Evolutionary conservation across 148 eudicot genomes (phyloP), one percentile per base, ranked within the genome.

Genomic region (Camellia granthamiana): DNA sequence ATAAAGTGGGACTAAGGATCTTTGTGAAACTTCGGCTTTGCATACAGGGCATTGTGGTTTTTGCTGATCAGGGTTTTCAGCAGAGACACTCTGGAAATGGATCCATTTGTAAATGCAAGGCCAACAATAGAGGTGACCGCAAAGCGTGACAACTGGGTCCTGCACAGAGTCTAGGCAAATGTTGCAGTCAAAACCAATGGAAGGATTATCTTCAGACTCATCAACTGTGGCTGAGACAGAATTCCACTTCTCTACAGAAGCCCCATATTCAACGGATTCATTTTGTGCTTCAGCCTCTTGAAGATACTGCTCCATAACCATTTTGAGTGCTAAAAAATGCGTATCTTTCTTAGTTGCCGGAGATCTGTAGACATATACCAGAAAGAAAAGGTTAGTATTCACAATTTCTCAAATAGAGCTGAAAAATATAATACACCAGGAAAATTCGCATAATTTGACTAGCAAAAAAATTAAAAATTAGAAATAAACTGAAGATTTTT

Each of bases 51-150:
- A 95, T 54, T 91, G 86, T 3, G 94, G 90, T 12, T 85, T 64
- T 69, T 85, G 88, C 10, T 81, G 76, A 30, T 86, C 72, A 2
- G 62, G 73, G 14, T 81, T 72, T 77, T 87, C 88, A 1, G 84
- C 46, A 1, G 87, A 74, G 60, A 64, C 30, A 74, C 66, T 83
- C 81, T 84, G 87, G 52, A 83, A 85, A 60, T 83, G 88, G 16
- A 95, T 87, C 98, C 98, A 95, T 75, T 84, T 84, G 87, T 93
- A 95, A 63, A 95, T 93, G 83, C 98, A 95, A 41, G 96, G 98
- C 98, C 98, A 95, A 72, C 98, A 95, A 69, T 90, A 95, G 80
- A 95, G 96, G 79, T 95, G 98, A 41, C 98, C 98, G 47, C 98
- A 93, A 3, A 95, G 78, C 55, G 97, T 95, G 54, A 95, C 90